Percentiles rank a stretch among this genome's conserved stretches.
Conservation (phyloP, 345 rosid genomes). For the Acer campestre region DNA sequence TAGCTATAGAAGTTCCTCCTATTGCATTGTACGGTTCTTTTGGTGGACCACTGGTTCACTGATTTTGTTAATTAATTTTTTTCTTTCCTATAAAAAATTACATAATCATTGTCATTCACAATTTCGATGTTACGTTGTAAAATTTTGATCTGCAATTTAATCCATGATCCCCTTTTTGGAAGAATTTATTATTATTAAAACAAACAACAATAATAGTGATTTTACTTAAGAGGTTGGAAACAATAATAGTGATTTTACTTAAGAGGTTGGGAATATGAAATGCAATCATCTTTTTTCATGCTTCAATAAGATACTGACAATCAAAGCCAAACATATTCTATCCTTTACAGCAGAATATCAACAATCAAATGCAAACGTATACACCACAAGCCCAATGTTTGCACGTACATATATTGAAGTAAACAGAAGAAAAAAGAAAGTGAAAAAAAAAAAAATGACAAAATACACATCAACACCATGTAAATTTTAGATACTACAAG, state of each 20-base stretch:
- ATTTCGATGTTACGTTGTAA: background rate
- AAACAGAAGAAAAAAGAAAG: background rate
- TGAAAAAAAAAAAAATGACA: background rate
- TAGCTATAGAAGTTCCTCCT: background rate
- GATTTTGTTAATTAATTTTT: background rate
- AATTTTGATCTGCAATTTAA: background rate
- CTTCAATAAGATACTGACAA: constrained; percentile 3
- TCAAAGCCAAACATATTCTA: background rate
- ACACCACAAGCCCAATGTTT: background rate
- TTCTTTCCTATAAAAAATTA: no score
- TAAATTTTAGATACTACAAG: background rate
- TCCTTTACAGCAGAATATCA: background rate
- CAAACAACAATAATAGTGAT: background rate
- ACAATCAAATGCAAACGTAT: background rate
- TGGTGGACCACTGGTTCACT: background rate
- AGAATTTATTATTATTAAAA: constrained; percentile 5
- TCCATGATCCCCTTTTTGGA: background rate
- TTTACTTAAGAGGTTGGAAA: background rate
- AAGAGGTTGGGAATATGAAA: background rate
- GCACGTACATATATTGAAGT: background rate
- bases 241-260: background rate
- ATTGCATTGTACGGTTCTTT: background rate
- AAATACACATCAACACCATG: background rate
- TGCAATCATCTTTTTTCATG: background rate
- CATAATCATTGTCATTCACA: background rate